Conservation (phyloP, 768 basidiomycete genomes). For the Boletus edulis region DNA sequence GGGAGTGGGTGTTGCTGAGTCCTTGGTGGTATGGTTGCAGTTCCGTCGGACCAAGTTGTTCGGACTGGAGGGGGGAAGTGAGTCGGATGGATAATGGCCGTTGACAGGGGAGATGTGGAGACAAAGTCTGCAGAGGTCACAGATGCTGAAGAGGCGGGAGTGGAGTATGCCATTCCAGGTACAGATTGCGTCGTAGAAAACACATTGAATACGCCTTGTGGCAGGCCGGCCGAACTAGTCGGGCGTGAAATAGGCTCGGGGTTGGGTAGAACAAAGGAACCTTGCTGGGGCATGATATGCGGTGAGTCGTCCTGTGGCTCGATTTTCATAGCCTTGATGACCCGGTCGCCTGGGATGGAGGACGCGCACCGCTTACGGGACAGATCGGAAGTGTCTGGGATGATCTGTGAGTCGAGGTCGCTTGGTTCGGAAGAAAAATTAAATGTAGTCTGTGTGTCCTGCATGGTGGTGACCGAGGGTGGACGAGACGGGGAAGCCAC, state of each 20-base stretch:
- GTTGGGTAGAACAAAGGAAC: constrained; percentile 28
- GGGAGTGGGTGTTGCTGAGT: constrained; percentile 34
- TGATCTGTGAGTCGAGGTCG: constrained; percentile 22
- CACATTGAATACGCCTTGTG: constrained; percentile 22
- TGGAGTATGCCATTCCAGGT: constrained; percentile 17
- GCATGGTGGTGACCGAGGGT: constrained; percentile 14
- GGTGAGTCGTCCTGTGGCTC: constrained; percentile 45
- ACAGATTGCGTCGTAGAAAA: constrained; percentile 18
- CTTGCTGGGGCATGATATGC: constrained; percentile 23
- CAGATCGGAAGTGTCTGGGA: constrained; percentile 36
- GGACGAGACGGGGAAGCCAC: constrained; percentile 21
- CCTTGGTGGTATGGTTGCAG: constrained; percentile 26
- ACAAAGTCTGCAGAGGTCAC: constrained; percentile 21
- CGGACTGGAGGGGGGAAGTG: constrained; percentile 28
- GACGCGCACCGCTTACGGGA: constrained; percentile 53
- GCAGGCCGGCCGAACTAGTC: constrained; percentile 29
- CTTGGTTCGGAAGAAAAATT: constrained; percentile 18
- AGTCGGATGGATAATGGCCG: constrained; percentile 19
- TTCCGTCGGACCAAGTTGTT: constrained; percentile 30
- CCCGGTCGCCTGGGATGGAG: constrained; percentile 43
- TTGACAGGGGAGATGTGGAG: constrained; percentile 20
- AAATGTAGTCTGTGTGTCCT: constrained; percentile 24
- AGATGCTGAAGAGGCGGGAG: constrained; percentile 21
- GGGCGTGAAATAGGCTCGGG: constrained; percentile 32
- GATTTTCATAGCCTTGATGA: constrained; percentile 47